These are phyloP conservation scores for Emiliania huxleyi DNA, from an alignment of 78 protist genomes.

Conservation along the genomic window DNA sequence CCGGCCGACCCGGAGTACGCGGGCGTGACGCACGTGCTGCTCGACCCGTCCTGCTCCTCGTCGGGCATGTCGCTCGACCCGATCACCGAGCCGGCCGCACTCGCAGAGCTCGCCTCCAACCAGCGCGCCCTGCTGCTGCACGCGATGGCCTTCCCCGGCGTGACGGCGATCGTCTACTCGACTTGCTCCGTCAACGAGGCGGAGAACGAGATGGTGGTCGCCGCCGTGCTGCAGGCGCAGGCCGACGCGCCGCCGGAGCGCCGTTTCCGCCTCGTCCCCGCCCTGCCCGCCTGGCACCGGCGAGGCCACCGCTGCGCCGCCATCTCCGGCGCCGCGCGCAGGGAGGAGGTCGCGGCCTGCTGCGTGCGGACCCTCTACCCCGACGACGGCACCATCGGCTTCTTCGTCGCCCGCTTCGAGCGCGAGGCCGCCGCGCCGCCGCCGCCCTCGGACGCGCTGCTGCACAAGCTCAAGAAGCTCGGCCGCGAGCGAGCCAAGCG, in stretches of 20 bases:
- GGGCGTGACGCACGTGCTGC: slow-evolving; percentile 26
- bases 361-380: not conserved
- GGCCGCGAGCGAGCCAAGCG: not conserved
- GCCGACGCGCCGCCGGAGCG: too few species aligned
- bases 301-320: not conserved
- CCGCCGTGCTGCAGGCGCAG: not conserved
- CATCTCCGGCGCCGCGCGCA: not conserved
- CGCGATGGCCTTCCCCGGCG: slow-evolving; percentile 46
- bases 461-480: not conserved
- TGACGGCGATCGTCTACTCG: slow-evolving; percentile 43
- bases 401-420: slow-evolving; percentile 57
- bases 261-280: not conserved
- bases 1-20: not conserved
- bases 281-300: slow-evolving; percentile 40
- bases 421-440: not conserved
- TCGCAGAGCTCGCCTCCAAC: not conserved
- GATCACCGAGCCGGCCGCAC: not conserved
- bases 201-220: slow-evolving; percentile 72
- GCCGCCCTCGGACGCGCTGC: not conserved
- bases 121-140: slow-evolving; percentile 31
- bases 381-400: slow-evolving; percentile 52
- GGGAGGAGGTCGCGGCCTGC: not conserved
- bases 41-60: slow-evolving; percentile 62
- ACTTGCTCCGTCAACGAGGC: slow-evolving; percentile 62
- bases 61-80: not conserved